phyloP scores from a whole-genome alignment of 2,329 filamentous ascomycete genomes.

The Knufia petricola region DNA sequence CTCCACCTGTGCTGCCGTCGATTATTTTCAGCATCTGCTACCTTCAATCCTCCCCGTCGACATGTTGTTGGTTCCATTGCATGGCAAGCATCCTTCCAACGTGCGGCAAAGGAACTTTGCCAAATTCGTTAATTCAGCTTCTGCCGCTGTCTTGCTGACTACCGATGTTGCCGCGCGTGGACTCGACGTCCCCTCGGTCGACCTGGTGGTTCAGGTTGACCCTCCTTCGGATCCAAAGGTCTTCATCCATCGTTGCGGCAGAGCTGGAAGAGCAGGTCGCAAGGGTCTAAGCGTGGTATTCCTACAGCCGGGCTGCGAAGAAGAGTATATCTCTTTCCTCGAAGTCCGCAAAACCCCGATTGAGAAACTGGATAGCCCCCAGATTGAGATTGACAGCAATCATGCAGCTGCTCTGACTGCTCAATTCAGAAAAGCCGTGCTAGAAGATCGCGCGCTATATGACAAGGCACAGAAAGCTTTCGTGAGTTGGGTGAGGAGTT shows the following conservation, averaged over 20 bases:
- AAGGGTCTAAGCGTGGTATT: constrained; percentile 78
- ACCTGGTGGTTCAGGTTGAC: constrained; percentile 83
- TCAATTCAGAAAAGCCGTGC: constrained; percentile 49
- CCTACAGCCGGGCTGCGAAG: constrained; percentile 73
- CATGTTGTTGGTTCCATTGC: constrained; percentile 67
- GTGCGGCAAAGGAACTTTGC: constrained; percentile 82
- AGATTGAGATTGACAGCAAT: constrained; percentile 47
- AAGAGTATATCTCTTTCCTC: constrained; percentile 82
- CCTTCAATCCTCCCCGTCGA: constrained; percentile 56
- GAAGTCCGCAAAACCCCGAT: constrained; percentile 82
- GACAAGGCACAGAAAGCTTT: constrained; percentile 88
- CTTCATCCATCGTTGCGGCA: constrained; percentile 57
- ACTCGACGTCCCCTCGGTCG: constrained; percentile 83
- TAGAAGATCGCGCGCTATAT: constrained; percentile 57
- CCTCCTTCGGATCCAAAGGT: constrained; percentile 81
- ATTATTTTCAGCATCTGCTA: constrained; percentile 81
- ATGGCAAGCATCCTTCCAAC: constrained; percentile 84
- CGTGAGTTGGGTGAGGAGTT: constrained; percentile 85
- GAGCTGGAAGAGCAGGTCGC: constrained; percentile 53
- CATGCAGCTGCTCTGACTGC: constrained; percentile 51
- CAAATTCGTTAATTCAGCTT: constrained; percentile 64
- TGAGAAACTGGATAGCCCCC: constrained; percentile 48
- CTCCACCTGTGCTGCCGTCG: constrained; percentile 86
- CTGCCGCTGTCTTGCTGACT: constrained; percentile 73
- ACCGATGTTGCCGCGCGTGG: constrained; percentile 88